A percentile compares a stretch with the other conserved stretches of the same genome.
Conservation (phyloP, 352 stramenopile species). For the Saprolegnia parasitica region DNA sequence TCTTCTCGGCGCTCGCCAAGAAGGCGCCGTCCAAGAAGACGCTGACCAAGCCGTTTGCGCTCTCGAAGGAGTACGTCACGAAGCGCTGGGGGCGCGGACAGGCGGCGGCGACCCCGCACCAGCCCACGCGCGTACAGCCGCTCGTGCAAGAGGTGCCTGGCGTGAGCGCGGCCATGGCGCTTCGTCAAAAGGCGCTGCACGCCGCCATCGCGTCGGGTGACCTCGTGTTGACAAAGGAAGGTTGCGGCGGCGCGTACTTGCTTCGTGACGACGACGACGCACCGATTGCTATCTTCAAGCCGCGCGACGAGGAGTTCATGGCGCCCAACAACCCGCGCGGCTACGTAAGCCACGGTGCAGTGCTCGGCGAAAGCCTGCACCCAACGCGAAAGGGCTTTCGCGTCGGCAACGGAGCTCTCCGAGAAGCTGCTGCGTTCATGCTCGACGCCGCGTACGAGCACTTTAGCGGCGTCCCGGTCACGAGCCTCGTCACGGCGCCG, state of each 20-base stretch:
- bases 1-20: constrained; percentile 10
- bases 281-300: constrained; percentile 93
- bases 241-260: constrained; percentile 74
- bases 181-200: background rate
- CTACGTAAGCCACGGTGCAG: constrained; percentile 81
- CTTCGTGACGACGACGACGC: constrained; percentile 33
- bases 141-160: background rate
- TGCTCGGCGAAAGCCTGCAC: constrained; percentile 76
- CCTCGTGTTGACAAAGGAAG: constrained; percentile 65
- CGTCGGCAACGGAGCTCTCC: constrained; percentile 77
- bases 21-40: constrained; percentile 12
- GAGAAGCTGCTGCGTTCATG: constrained; percentile 79
- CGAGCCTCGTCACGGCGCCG: constrained; percentile 63
- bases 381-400: constrained; percentile 82
- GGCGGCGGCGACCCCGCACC: background rate
- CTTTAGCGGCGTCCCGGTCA: constrained; percentile 82
- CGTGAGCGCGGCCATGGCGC: background rate
- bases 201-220: background rate
- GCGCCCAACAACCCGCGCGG: constrained; percentile 97
- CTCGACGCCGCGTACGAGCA: constrained; percentile 68
- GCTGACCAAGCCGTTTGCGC: background rate
- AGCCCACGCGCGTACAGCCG: background rate
- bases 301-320: constrained; percentile 98
- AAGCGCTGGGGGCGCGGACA: background rate
- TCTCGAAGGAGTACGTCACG: background rate